Percentiles rank a stretch among this genome's conserved stretches.
Conservation (phyloP, 352 stramenopile genomes). For the Sclerospora graminicola region DNA sequence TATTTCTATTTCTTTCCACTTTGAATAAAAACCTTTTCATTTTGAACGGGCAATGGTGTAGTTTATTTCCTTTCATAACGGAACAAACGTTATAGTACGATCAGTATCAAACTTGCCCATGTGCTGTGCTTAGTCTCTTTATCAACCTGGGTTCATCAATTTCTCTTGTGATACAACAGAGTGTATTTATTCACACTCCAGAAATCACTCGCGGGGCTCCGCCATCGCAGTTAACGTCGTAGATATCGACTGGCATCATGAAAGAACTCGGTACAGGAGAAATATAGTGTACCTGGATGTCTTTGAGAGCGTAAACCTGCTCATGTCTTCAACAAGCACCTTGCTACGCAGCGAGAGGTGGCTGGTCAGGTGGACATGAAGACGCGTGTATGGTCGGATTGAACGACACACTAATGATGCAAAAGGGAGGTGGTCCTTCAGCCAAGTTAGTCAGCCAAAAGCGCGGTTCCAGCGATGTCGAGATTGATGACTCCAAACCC, state of each 20-base stretch:
- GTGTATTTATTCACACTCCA: constrained; percentile 99
- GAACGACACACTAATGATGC: constrained; percentile 99
- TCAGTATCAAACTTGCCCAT: too few species aligned
- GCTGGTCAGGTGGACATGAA: constrained; percentile 97
- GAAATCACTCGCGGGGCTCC: constrained; percentile 91
- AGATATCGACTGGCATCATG: constrained; percentile 97
- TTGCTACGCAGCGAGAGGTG: constrained; percentile 98
- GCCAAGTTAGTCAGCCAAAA: constrained; percentile 91
- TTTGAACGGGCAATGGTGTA: too few species aligned
- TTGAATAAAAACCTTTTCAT: too few species aligned
- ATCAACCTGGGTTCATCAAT: too few species aligned
- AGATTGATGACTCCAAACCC: constrained; percentile 99
- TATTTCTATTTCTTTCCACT: too few species aligned
- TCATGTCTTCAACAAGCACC: constrained; percentile 95
- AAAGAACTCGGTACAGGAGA: constrained; percentile 99
- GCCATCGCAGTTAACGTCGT: constrained; percentile 88
- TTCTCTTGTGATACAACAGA: too few species aligned
- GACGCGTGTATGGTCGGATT: constrained; percentile 98
- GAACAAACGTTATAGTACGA: too few species aligned
- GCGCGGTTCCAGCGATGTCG: too few species aligned
- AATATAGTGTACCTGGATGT: constrained; percentile 99
- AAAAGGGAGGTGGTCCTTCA: constrained; percentile 87
- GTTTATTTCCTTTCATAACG: too few species aligned
- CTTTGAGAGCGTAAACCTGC: constrained; percentile 95
- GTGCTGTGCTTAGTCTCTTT: too few species aligned